phyloP scores from a whole-genome alignment of 2,329 filamentous ascomycete genomes.

The Fusarium sp. region DNA sequence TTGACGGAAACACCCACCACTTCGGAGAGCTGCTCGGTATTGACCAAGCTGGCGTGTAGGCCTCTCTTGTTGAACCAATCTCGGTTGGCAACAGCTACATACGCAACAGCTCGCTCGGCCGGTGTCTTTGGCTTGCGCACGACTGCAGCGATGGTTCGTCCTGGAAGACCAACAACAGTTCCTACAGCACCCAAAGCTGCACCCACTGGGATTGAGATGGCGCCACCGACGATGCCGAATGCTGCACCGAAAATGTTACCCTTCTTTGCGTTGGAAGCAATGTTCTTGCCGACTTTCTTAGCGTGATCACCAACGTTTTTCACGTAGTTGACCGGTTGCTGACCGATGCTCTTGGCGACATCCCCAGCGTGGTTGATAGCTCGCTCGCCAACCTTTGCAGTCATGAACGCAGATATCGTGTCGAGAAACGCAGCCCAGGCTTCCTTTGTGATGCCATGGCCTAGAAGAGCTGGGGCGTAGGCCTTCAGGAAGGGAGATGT shows the following conservation, averaged over 20 bases:
- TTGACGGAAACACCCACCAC: conserved; percentile 51
- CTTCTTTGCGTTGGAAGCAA: conserved; percentile 54
- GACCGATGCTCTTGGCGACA: conserved; percentile 54
- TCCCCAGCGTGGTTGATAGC: conserved; percentile 60
- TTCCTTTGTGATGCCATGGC: conserved; percentile 54
- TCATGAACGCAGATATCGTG: conserved; percentile 62
- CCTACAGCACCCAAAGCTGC: conserved; percentile 55
- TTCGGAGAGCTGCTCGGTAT: conserved; percentile 51
- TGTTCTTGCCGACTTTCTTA: conserved; percentile 54
- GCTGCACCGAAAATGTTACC: conserved; percentile 59
- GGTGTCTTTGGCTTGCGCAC: conserved; percentile 57
- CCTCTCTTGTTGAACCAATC: conserved; percentile 59
- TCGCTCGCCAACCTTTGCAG: conserved; percentile 59
- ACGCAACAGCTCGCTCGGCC: conserved; percentile 57
- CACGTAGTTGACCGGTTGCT: conserved; percentile 54
- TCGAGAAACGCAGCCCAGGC: conserved; percentile 54
- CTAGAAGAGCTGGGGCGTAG: conserved; percentile 56
- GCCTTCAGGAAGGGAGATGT: conserved; percentile 57
- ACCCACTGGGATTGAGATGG: conserved; percentile 56
- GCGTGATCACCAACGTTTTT: conserved; percentile 55
- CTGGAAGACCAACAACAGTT: conserved; percentile 54
- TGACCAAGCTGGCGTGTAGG: conserved; percentile 54
- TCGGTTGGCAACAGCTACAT: conserved; percentile 58
- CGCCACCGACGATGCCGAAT: conserved; percentile 53
- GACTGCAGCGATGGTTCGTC: conserved; percentile 51